phyloP scores from a whole-genome alignment of 2,329 filamentous ascomycete genomes.

The Fusarium nygamai region DNA sequence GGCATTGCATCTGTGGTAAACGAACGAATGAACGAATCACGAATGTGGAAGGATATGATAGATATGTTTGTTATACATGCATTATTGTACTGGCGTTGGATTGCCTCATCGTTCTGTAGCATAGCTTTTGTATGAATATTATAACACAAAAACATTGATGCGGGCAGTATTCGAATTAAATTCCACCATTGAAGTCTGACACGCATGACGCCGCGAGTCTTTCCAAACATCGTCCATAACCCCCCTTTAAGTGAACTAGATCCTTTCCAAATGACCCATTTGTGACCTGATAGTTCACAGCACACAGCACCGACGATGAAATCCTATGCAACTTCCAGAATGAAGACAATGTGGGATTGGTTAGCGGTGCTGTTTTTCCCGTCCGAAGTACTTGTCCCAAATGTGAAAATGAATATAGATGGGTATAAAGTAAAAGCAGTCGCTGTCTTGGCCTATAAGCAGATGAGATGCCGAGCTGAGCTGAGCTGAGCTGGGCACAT shows the following conservation, averaged over 20 bases:
- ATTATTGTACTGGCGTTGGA: constrained; percentile 24
- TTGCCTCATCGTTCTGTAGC: constrained; percentile 13
- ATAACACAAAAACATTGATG: constrained; percentile 1
- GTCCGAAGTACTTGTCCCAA: neutral
- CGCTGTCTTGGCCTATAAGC: neutral
- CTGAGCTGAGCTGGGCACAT: neutral
- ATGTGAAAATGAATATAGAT: neutral
- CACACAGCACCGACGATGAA: neutral
- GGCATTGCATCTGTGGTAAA: neutral
- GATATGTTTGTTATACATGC: constrained; percentile 14
- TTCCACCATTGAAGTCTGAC: neutral
- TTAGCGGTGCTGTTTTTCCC: constrained; percentile 27
- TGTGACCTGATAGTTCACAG: neutral
- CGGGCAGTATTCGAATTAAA: neutral
- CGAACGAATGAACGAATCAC: constrained; percentile 4
- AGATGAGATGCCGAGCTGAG: neutral
- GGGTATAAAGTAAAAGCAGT: constrained; percentile 17
- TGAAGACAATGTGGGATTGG: neutral
- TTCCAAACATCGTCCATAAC: neutral
- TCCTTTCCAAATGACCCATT: neutral
- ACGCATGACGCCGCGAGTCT: neutral
- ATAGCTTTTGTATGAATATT: constrained; percentile 26
- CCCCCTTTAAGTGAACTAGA: constrained; percentile 1
- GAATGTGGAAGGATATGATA: constrained; percentile 3
- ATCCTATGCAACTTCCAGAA: neutral